Evolutionary conservation across 805 yeast species (phyloP).

Genomic region (Lipomyces yamanashiensis): DNA sequence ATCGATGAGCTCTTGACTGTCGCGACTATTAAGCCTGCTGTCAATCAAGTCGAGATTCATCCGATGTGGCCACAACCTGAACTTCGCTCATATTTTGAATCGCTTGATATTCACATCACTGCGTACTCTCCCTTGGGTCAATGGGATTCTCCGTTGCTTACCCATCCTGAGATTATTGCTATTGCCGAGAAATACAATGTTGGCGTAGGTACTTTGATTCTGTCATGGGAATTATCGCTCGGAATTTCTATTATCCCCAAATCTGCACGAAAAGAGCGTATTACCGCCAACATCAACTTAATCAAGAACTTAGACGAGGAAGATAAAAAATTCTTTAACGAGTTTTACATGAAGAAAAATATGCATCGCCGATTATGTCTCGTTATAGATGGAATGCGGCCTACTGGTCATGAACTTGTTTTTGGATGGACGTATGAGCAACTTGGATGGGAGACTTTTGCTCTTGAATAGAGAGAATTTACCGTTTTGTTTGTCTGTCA

Average conservation of each 20-base stretch:
- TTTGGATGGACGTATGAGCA: conserved; percentile 33
- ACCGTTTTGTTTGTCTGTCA: background rate
- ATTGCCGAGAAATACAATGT: conserved; percentile 64
- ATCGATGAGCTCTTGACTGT: conserved; percentile 62
- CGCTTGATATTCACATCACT: conserved; percentile 60
- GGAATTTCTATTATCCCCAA: conserved; percentile 71
- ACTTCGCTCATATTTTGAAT: conserved; percentile 57
- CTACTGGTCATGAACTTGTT: conserved; percentile 25
- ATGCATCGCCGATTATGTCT: conserved; percentile 28
- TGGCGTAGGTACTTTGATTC: conserved; percentile 62
- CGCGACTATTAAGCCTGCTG: conserved; percentile 58
- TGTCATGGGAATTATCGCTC: conserved; percentile 74
- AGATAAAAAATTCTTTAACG: conserved; percentile 14
- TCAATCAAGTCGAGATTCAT: conserved; percentile 66
- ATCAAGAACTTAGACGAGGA: conserved; percentile 13
- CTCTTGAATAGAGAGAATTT: background rate
- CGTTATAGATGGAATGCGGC: conserved; percentile 15
- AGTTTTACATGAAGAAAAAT: conserved; percentile 20
- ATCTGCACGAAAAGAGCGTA: conserved; percentile 46
- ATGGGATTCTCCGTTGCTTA: conserved; percentile 64
- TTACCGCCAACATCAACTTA: conserved; percentile 46
- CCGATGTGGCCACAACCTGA: conserved; percentile 55
- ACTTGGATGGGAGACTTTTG: conserved; percentile 30
- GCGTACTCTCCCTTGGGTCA: conserved; percentile 82
- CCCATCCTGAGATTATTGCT: conserved; percentile 63